Evolutionary conservation across 495 filamentous ascomycete genomes (phyloP), one percentile per base, ranked within the genome.

Genomic region (Aspergillus wentii): DNA sequence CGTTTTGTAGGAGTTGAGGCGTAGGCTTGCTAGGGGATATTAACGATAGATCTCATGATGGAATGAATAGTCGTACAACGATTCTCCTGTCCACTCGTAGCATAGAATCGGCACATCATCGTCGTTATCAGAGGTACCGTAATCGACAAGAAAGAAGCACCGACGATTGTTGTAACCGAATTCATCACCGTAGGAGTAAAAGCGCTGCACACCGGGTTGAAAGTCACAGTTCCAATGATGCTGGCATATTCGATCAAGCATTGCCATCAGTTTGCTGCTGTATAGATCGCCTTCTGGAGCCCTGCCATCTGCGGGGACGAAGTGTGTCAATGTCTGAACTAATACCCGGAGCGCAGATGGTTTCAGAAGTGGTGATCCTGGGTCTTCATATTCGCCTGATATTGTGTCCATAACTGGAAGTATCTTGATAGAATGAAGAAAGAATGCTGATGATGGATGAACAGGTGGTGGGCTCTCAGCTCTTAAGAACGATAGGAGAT

Each of bases 111-210:
- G 32, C 7, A 43, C 40, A 10, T 43, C 31, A 36, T 35, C 40
- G 16, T 36, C 40, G 15, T 43, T 36, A 8, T 5, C 3, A 20
- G 31, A 18, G 7, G 5, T 21, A 15, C 40, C 40, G 21, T 22
- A 35, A 36, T 43, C 40, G 3, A 43, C 28, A 7, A 43, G 25
- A 17, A 36, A 43, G 17, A 43, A 43, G 25, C 40, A 43, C 1
- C 3, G 13, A 16, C 40, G 40, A 18, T 43, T 43, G 15, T 43
- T 29, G 34, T 30, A 43, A 5, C 14, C 40, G 15, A 43, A 36
- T n/a, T 35, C 32, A 36, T 35, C 31, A 11, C 18, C 23, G 29
- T 43, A 43, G 17, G 22, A 8, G 22, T 3, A 10, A 19, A 18
- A 43, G 10, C 31, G 31, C 11, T 31, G 23, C 21, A 42, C 32